Evolutionary conservation across 106 monocot genomes (phyloP).

Genomic region (Phalaenopsis equestris): DNA sequence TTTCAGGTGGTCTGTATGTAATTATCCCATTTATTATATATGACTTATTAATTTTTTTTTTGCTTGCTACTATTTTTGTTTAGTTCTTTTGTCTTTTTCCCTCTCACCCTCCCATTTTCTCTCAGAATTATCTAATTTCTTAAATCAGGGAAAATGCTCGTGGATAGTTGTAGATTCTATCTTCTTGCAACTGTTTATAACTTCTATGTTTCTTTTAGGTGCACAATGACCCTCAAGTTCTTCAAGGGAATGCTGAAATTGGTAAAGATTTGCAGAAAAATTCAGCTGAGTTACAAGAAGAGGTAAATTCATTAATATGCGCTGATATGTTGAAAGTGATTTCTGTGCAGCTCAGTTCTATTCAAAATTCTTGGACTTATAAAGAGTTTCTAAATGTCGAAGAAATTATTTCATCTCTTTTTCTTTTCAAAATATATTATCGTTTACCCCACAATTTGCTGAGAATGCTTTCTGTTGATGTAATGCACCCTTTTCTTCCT

Average conservation of each 20-base stretch:
- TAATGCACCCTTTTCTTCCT: not conserved
- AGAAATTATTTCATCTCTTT: not conserved
- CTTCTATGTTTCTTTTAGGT: conserved; percentile 17
- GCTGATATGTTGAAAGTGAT: not conserved
- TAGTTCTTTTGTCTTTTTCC: too few species aligned
- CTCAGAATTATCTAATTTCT: too few species aligned
- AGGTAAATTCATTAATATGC: conserved; percentile 19
- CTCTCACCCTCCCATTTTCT: too few species aligned
- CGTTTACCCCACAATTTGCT: not conserved
- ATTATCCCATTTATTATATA: too few species aligned
- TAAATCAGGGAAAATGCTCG: too few species aligned
- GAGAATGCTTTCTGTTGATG: not conserved
- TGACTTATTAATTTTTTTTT: too few species aligned
- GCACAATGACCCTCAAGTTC: conserved; percentile 18
- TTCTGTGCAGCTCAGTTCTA: not conserved
- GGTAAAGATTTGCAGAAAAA: conserved; percentile 20
- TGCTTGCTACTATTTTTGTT: too few species aligned
- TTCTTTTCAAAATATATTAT: not conserved
- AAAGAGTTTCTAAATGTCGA: not conserved
- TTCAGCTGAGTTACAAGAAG: conserved; percentile 11
- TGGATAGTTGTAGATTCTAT: not conserved
- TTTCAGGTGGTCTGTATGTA: too few species aligned
- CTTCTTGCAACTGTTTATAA: not conserved
- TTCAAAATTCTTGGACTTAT: not conserved
- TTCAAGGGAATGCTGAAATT: conserved; percentile 20